phyloP scores from a whole-genome alignment of 306 rosid species.

The Trifolium dubium region DNA sequence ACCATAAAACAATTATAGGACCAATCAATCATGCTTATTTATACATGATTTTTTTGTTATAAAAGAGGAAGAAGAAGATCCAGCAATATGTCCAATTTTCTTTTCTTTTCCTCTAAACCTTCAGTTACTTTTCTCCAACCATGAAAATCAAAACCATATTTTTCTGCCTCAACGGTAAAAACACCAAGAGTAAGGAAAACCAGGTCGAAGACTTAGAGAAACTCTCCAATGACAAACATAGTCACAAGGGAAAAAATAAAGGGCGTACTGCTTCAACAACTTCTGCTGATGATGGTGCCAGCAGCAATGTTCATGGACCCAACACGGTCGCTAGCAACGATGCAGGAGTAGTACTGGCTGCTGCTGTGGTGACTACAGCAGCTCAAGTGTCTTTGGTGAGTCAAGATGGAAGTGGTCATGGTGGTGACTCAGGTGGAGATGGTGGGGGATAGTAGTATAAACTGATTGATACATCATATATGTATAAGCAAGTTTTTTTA shows the following conservation, averaged over 20 bases:
- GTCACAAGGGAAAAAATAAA: constrained; percentile 36
- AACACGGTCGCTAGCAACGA: constrained; percentile 21
- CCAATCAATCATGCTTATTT: constrained; percentile 37
- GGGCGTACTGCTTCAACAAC: constrained; percentile 33
- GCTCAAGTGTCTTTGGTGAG: constrained; percentile 38
- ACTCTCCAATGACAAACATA: constrained; percentile 42
- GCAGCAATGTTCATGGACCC: constrained; percentile 36
- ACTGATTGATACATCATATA: background rate
- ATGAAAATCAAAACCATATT: constrained; percentile 63
- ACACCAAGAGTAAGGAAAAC: constrained; percentile 46
- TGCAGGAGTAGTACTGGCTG: constrained; percentile 41
- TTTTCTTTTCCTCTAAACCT: constrained; percentile 1
- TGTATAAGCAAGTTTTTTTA: background rate
- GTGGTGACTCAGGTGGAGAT: constrained; percentile 44
- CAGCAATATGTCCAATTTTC: constrained; percentile 10
- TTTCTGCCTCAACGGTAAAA: constrained; percentile 55
- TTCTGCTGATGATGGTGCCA: constrained; percentile 30
- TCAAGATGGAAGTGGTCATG: constrained; percentile 43
- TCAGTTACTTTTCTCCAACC: background rate
- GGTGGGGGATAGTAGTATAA: background rate
- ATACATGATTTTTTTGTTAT: background rate
- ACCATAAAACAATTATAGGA: constrained; percentile 26
- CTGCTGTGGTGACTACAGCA: constrained; percentile 38
- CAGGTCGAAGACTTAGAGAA: constrained; percentile 41
- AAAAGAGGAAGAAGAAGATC: constrained; percentile 1